A percentile compares a stretch with the other conserved stretches of the same genome.
These are phyloP conservation scores for Suhomyces kilbournensis DNA, from an alignment of 805 yeast species.

Conservation along the genomic window DNA sequence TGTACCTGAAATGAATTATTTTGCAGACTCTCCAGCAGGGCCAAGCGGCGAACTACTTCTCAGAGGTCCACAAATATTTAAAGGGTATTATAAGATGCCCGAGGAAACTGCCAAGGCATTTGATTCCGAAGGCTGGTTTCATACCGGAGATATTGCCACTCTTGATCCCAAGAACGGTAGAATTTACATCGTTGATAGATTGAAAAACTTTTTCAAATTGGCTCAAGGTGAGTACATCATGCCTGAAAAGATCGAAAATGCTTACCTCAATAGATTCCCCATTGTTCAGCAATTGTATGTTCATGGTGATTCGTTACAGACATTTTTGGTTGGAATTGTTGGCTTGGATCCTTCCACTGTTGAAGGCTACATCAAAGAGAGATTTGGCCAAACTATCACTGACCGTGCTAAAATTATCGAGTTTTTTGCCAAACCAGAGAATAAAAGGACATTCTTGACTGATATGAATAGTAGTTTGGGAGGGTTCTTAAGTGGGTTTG, in stretches of 20 bases:
- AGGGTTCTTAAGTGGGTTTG: slow-evolving; percentile 26
- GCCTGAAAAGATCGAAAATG: slow-evolving; percentile 71
- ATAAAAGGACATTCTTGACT: slow-evolving; percentile 19
- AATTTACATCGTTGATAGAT: slow-evolving; percentile 64
- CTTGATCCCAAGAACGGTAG: slow-evolving; percentile 50
- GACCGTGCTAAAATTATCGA: slow-evolving; percentile 9
- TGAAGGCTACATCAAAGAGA: slow-evolving; percentile 7
- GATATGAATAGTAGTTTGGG: slow-evolving; percentile 21
- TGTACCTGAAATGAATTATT: slow-evolving; percentile 60
- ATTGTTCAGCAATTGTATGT: slow-evolving; percentile 51
- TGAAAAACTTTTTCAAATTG: slow-evolving; percentile 72
- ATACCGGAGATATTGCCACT: slow-evolving; percentile 61
- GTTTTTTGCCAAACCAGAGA: slow-evolving; percentile 13
- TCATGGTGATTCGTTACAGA: slow-evolving; percentile 61
- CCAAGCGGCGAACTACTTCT: slow-evolving; percentile 58
- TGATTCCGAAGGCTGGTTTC: slow-evolving; percentile 58
- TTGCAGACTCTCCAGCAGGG: slow-evolving; percentile 33
- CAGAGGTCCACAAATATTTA: slow-evolving; percentile 63
- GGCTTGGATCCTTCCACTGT: slow-evolving; percentile 53
- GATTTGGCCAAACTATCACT: slow-evolving; percentile 10
- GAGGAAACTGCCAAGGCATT: slow-evolving; percentile 53
- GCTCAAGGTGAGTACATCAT: slow-evolving; percentile 60
- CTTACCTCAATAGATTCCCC: slow-evolving; percentile 53
- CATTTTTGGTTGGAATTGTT: slow-evolving; percentile 56
- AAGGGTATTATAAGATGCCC: slow-evolving; percentile 52